These are phyloP conservation scores for Aspergillus alliaceus DNA, from an alignment of 2,329 filamentous ascomycete genomes.

Conservation along the genomic window DNA sequence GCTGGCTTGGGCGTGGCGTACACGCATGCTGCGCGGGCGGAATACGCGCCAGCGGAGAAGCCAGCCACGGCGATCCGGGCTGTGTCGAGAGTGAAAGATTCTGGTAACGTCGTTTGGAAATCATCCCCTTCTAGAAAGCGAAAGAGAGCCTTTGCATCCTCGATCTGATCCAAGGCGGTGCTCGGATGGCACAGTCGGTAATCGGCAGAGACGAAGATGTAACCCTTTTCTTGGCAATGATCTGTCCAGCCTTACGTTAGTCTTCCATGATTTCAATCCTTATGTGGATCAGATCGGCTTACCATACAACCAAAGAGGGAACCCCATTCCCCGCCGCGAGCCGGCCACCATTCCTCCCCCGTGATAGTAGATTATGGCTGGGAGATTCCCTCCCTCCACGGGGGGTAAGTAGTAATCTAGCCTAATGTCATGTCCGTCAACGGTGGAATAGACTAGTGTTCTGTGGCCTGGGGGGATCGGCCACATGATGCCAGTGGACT, in stretches of 20 bases:
- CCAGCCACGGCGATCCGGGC: slow-evolving; percentile 20
- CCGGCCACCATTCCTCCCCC: slow-evolving; percentile 25
- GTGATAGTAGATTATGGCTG: slow-evolving; percentile 23
- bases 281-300: not conserved
- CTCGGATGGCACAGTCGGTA: slow-evolving; percentile 23
- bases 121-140: slow-evolving; percentile 7
- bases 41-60: slow-evolving; percentile 23
- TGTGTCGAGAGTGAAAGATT: slow-evolving; percentile 10
- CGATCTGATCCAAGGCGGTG: slow-evolving; percentile 21
- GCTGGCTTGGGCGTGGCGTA: slow-evolving; percentile 20
- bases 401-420: slow-evolving; percentile 21
- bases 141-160: slow-evolving; percentile 19
- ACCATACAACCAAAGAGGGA: slow-evolving; percentile 20
- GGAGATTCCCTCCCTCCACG: slow-evolving; percentile 7
- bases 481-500: too few relatives aligned
- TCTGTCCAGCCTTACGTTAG: slow-evolving; percentile 1
- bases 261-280: not conserved
- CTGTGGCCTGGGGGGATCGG: not conserved
- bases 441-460: slow-evolving; percentile 19
- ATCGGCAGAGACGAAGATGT: slow-evolving; percentile 23
- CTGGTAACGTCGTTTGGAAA: slow-evolving; percentile 11
- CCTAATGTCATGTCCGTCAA: slow-evolving; percentile 18
- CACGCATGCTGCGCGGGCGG: slow-evolving; percentile 23
- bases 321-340: slow-evolving; percentile 11
- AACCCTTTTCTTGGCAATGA: slow-evolving; percentile 20